phyloP scores from a whole-genome alignment of 495 filamentous ascomycete species.

The Darksidea phi region DNA sequence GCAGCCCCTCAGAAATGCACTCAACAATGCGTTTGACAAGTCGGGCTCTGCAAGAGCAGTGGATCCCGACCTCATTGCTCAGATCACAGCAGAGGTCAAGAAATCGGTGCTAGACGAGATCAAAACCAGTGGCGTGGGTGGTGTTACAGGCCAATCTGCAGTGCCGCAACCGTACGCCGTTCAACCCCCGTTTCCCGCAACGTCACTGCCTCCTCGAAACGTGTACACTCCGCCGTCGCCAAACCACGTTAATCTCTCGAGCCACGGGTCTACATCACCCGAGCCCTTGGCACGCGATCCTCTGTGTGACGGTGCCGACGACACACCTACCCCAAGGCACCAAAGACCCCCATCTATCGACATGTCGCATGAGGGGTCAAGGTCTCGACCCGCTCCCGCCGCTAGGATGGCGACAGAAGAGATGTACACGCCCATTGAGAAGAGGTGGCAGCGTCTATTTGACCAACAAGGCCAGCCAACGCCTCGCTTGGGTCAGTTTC shows the following conservation, averaged over 20 bases:
- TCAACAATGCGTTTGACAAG: constrained; percentile 44
- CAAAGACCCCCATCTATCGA: constrained; percentile 38
- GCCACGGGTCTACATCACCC: constrained; percentile 33
- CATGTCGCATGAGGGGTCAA: constrained; percentile 33
- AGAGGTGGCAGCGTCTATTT: constrained; percentile 76
- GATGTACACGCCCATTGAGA: constrained; percentile 62
- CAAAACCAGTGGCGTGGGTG: constrained; percentile 26
- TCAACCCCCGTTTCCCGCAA: constrained; percentile 34
- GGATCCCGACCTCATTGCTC: constrained; percentile 41
- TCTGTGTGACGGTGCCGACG: constrained; percentile 38
- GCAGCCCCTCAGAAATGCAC: constrained; percentile 43
- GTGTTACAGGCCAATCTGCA: constrained; percentile 12
- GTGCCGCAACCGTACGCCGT: constrained; percentile 26
- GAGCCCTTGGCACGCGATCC: constrained; percentile 25
- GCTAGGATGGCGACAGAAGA: constrained; percentile 49
- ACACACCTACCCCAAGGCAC: constrained; percentile 48
- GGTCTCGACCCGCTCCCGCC: constrained; percentile 47
- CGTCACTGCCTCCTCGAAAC: constrained; percentile 36
- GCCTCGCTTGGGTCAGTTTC: constrained; percentile 64
- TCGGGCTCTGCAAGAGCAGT: constrained; percentile 40
- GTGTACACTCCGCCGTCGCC: constrained; percentile 49
- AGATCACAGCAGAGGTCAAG: constrained; percentile 42
- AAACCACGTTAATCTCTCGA: constrained; percentile 27
- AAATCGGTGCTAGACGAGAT: constrained; percentile 41
- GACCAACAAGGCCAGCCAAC: constrained; percentile 67